Conservation (phyloP, 2,329 filamentous ascomycete genomes). For the Fonsecaea erecta region DNA sequence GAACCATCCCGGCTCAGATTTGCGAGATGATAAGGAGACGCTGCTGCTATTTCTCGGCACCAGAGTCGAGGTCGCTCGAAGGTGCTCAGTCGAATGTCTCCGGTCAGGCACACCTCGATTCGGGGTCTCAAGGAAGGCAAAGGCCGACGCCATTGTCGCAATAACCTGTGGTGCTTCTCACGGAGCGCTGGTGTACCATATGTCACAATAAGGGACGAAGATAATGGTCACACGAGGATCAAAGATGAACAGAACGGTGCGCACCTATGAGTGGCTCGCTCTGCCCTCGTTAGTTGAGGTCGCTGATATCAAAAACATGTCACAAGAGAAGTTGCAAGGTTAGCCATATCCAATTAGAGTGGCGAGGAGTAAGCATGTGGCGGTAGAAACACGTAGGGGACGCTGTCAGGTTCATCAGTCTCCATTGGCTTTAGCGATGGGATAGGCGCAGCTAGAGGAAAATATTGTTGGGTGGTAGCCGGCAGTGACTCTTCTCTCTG, state of each 20-base stretch:
- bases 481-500: background rate
- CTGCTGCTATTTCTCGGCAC: slow-evolving; percentile 15
- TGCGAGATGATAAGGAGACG: slow-evolving; percentile 16
- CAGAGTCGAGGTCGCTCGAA: background rate
- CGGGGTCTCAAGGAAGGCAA: slow-evolving; percentile 9
- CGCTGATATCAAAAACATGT: slow-evolving; percentile 14
- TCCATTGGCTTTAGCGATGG: slow-evolving; percentile 3
- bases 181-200: background rate
- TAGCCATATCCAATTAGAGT: slow-evolving; percentile 8
- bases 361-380: slow-evolving; percentile 7
- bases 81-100: slow-evolving; percentile 15
- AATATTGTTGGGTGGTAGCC: background rate
- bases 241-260: background rate
- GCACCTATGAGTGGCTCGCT: background rate
- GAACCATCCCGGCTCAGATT: slow-evolving; percentile 27
- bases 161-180: background rate
- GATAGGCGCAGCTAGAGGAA: background rate
- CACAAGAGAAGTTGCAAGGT: background rate
- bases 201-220: background rate
- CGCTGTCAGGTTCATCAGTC: background rate
- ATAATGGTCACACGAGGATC: background rate
- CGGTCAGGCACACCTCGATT: slow-evolving; percentile 10
- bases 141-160: slow-evolving; percentile 5
- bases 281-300: background rate
- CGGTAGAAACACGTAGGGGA: background rate